A percentile compares a stretch with the other conserved stretches of the same genome.
Evolutionary conservation across 225 moss, liverwort and hornwort species (phyloP).

Genomic region (Bryoerythrophyllum caledonicum): DNA sequence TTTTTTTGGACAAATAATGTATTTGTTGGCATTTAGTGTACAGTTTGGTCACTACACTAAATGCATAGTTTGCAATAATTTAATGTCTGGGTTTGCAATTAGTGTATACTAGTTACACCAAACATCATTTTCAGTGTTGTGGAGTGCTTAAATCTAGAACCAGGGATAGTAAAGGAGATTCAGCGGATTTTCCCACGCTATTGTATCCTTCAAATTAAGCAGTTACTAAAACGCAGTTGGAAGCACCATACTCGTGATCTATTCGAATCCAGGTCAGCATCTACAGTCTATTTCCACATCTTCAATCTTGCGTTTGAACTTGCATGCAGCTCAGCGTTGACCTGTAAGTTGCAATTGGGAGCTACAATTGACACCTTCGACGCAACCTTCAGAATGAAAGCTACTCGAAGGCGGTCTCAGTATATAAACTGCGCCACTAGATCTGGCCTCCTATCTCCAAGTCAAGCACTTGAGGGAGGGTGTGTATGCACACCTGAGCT

Average conservation of each 20-base stretch:
- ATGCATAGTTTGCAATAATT: no score
- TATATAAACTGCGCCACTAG: neutral
- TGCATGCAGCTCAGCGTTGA: neutral
- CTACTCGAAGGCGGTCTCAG: neutral
- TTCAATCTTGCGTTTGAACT: neutral
- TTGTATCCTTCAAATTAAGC: no score
- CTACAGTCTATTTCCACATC: neutral
- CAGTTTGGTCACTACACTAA: no score
- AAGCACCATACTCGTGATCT: neutral
- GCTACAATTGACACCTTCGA: neutral
- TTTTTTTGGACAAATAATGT: no score
- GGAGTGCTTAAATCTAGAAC: no score
- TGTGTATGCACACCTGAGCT: neutral
- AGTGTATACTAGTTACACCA: no score
- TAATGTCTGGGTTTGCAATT: no score
- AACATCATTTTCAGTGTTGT: no score
- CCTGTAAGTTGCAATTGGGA: neutral
- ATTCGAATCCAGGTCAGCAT: neutral
- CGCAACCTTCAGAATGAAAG: neutral
- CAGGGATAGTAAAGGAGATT: no score
- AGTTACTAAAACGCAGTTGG: no score
- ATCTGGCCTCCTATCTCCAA: neutral
- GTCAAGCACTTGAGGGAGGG: neutral
- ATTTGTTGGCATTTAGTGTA: no score
- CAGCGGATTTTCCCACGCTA: no score